phyloP scores from a whole-genome alignment of 345 rosid species.

The Euphorbia tirucalli region DNA sequence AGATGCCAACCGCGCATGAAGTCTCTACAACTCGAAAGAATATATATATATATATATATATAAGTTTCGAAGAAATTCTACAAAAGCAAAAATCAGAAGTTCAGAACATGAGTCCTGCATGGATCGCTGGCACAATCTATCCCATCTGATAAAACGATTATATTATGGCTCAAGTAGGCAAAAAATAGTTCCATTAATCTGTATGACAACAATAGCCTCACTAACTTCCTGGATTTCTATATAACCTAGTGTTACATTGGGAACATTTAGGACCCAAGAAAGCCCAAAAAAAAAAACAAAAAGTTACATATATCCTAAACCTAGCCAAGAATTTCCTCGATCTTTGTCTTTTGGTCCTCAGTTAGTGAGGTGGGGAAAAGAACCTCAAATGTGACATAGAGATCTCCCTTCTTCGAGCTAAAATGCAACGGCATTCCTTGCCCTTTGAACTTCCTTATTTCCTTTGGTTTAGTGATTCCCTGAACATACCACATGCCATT shows the following conservation, averaged over 20 bases:
- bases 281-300: background rate
- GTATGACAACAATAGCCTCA: constrained; percentile 10
- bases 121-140: background rate
- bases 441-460: constrained; percentile 82
- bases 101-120: background rate
- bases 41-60: too few relatives aligned
- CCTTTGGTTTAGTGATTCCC: constrained; percentile 95
- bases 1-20: background rate
- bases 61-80: background rate
- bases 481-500: constrained; percentile 27
- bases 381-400: constrained; percentile 83
- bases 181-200: constrained; percentile 2
- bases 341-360: constrained; percentile 76
- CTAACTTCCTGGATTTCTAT: background rate
- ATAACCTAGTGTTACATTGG: constrained; percentile 12
- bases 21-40: too few relatives aligned
- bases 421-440: constrained; percentile 96
- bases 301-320: constrained; percentile 1
- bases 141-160: background rate
- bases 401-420: constrained; percentile 85
- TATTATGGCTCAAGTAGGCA: background rate
- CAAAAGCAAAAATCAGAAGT: too few relatives aligned
- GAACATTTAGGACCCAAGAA: background rate
- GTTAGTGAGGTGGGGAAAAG: constrained; percentile 80
- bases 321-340: constrained; percentile 70